Conservation (phyloP, 441 rosid species). For the Croton setiger region DNA sequence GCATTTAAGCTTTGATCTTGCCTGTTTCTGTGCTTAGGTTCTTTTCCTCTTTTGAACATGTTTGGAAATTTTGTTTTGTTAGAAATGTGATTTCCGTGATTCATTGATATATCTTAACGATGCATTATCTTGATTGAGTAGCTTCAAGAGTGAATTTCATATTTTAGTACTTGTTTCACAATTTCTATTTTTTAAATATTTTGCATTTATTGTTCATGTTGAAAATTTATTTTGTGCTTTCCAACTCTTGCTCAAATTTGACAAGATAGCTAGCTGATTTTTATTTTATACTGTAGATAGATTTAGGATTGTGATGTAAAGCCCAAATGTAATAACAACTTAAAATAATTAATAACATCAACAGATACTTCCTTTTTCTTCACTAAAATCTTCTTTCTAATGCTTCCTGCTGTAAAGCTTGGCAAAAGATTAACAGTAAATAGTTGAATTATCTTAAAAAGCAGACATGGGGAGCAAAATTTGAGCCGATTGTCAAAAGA, state of each 20-base stretch:
- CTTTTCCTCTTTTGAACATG: neutral
- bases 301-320: neutral
- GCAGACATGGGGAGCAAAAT: conserved; percentile 74
- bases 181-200: neutral
- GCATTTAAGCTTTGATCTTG: neutral
- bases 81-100: neutral
- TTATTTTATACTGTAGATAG: conserved; percentile 1
- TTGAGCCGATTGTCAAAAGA: conserved; percentile 48
- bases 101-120: neutral
- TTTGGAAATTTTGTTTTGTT: neutral
- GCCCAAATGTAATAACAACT: neutral
- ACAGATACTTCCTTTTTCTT: neutral
- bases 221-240: neutral
- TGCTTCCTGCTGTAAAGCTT: conserved; percentile 2
- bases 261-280: neutral
- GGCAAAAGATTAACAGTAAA: conserved; percentile 1
- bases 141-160: neutral
- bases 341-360: neutral
- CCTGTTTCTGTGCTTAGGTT: neutral
- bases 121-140: neutral
- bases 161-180: neutral
- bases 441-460: conserved; percentile 18
- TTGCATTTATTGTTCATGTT: too few species aligned
- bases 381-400: neutral
- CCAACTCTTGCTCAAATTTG: neutral